Conservation (phyloP, 2,329 filamentous ascomycete species). For the Aspergillus felis region DNA sequence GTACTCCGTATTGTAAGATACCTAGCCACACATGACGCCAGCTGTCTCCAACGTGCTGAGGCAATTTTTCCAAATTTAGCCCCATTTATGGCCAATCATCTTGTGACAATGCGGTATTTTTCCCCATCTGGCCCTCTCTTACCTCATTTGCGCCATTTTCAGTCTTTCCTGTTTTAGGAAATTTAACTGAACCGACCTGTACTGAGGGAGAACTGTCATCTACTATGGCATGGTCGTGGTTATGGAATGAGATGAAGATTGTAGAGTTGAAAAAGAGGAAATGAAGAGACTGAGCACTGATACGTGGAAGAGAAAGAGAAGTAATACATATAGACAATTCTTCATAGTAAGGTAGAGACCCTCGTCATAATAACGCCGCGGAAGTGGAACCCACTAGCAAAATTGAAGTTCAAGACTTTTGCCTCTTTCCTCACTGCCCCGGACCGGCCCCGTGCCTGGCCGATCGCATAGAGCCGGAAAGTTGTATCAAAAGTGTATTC, state of each 20-base stretch:
- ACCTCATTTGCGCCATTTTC: conserved; percentile 7
- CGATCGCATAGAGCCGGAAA: conserved; percentile 23
- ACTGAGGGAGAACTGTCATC: background rate
- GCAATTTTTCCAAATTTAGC: conserved; percentile 18
- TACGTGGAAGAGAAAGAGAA: background rate
- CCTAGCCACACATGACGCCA: background rate
- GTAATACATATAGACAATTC: background rate
- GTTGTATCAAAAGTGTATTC: background rate
- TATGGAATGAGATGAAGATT: background rate
- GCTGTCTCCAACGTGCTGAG: background rate
- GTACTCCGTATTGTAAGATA: background rate
- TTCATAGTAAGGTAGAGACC: background rate
- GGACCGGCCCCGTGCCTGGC: conserved; percentile 23
- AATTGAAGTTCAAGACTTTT: background rate
- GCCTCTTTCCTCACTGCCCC: conserved; percentile 8
- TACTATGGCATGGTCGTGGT: background rate
- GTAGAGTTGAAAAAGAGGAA: background rate
- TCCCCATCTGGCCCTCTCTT: conserved; percentile 1
- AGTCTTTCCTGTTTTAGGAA: background rate
- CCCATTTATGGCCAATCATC: conserved; percentile 13
- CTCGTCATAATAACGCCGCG: background rate
- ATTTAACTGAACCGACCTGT: background rate
- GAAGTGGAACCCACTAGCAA: background rate
- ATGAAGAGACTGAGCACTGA: background rate
- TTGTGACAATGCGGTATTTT: conserved; percentile 16